Conservation (phyloP, 768 basidiomycete genomes). For the Kwoniella pini region DNA sequence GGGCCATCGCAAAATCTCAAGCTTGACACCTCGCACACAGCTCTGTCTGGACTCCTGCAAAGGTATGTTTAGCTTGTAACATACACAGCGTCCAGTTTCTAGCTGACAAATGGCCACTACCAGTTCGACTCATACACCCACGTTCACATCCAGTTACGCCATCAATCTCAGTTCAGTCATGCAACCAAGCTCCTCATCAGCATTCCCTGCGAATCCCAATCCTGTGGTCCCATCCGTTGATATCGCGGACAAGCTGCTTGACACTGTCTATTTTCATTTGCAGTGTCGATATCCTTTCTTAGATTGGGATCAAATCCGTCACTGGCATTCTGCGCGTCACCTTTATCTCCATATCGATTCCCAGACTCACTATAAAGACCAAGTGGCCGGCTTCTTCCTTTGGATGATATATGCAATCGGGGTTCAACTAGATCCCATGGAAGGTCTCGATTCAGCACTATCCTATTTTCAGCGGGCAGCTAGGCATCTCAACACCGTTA, state of each 20-base stretch:
- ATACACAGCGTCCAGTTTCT: too few relatives aligned
- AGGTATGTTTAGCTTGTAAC: background rate
- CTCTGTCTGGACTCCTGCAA: background rate
- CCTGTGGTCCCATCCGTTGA: background rate
- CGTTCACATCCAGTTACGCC: too few relatives aligned
- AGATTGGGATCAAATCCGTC: constrained; percentile 7
- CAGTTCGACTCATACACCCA: too few relatives aligned
- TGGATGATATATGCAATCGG: constrained; percentile 23
- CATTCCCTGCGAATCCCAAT: constrained; percentile 12
- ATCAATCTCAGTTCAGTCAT: background rate
- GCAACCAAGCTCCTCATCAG: constrained; percentile 9
- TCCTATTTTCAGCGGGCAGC: constrained; percentile 22
- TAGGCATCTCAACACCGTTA: background rate
- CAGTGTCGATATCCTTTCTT: constrained; percentile 19
- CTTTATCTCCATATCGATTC: background rate
- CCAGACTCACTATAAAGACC: background rate
- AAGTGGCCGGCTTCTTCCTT: constrained; percentile 22
- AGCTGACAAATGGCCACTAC: too few relatives aligned
- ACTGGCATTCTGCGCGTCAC: constrained; percentile 1
- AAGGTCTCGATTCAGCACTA: constrained; percentile 5
- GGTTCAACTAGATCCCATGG: constrained; percentile 3
- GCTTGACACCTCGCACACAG: background rate
- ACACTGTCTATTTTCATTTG: constrained; percentile 5
- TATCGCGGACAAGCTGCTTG: background rate
- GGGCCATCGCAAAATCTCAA: too few relatives aligned